Conservation (phyloP, 176 grass and related monocot genomes). For the maize (Zea mays) region Zm-B73-REFERENCE-NAM-5.0 NC_050104.1:35508501-35509000, state of each 20-base stretch:
- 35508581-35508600: neutral
- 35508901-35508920: slow-evolving; percentile 2
- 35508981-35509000: slow-evolving; percentile 5
- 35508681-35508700: neutral
- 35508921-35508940: neutral
- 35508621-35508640: neutral
- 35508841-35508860: no score
- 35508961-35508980: neutral
- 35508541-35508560: neutral
- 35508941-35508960: slow-evolving; percentile 17
- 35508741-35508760: no score
- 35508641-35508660: neutral
- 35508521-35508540: slow-evolving; percentile 1
- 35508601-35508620: neutral
- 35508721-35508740: no score
- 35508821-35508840: no score
- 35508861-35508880: no score
- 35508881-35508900: neutral
- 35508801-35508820: no score
- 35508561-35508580: neutral
- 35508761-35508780: no score
- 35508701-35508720: no score
- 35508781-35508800: no score
- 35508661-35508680: slow-evolving; percentile 5
- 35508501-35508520: slow-evolving; percentile 77